Conservation (phyloP, 306 rosid genomes). For the Medicago ruthenica region DNA sequence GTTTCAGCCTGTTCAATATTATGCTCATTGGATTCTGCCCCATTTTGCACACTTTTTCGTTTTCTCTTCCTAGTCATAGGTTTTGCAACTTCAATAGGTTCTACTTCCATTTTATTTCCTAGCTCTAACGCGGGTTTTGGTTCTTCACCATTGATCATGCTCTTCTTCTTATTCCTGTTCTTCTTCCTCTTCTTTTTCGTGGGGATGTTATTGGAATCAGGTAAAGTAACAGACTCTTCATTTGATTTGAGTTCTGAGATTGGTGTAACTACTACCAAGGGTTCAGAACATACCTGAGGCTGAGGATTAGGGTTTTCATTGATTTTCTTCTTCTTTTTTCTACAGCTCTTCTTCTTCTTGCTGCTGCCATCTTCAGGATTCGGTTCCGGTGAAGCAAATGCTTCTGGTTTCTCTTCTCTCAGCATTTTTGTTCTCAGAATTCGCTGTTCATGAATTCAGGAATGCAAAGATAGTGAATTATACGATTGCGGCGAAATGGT, state of each 20-base stretch:
- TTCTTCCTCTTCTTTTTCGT: constrained; percentile 42
- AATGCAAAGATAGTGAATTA: not conserved
- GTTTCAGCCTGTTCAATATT: not conserved
- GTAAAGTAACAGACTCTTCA: not conserved
- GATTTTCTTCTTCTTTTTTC: constrained; percentile 15
- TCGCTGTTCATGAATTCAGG: not conserved
- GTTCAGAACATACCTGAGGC: constrained; percentile 21
- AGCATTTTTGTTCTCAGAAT: not conserved
- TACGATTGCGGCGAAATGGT: not conserved
- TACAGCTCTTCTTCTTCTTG: not conserved
- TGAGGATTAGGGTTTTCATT: not conserved
- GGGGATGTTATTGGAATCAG: too few species aligned
- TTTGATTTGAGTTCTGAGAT: not conserved
- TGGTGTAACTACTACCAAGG: not conserved
- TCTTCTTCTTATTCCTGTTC: constrained; percentile 13
- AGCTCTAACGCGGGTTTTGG: not conserved
- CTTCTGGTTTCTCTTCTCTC: constrained; percentile 50
- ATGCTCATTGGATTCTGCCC: constrained; percentile 1
- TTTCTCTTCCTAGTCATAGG: not conserved
- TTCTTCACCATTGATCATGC: not conserved
- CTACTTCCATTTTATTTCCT: not conserved
- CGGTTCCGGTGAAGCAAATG: constrained; percentile 37
- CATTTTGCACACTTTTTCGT: not conserved
- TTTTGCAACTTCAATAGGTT: not conserved
- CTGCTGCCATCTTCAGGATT: not conserved